Evolutionary conservation across 2,329 filamentous ascomycete genomes (phyloP).

Genomic region (Colletotrichum truncatum): DNA sequence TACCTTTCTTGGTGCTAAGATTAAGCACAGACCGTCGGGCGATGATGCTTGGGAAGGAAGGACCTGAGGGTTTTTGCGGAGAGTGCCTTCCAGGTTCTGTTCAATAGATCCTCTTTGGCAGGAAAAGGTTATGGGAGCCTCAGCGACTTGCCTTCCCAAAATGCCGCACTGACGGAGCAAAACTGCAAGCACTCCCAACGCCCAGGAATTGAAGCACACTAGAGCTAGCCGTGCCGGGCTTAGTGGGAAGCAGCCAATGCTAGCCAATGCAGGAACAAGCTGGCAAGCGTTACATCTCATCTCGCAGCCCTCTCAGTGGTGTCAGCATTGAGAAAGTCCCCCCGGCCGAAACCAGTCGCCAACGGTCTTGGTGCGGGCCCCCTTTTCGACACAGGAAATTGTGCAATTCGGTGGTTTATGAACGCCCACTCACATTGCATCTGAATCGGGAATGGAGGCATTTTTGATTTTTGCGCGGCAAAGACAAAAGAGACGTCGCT

Average conservation of each 20-base stretch:
- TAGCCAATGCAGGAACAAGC: constrained; percentile 7
- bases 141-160: background rate
- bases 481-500: background rate
- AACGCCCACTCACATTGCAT: constrained; percentile 12
- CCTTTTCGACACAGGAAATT: constrained; percentile 20
- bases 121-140: background rate
- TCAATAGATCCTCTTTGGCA: background rate
- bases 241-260: constrained; percentile 25
- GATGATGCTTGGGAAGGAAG: constrained; percentile 22
- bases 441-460: constrained; percentile 10
- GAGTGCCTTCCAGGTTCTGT: background rate
- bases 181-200: background rate
- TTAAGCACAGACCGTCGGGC: constrained; percentile 1
- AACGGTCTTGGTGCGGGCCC: background rate
- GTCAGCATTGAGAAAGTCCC: too few species aligned
- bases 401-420: constrained; percentile 28
- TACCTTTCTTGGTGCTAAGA: background rate
- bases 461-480: background rate
- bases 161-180: constrained; percentile 13
- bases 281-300: background rate
- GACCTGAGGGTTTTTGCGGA: background rate
- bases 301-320: too few species aligned
- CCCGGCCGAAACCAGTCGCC: background rate
- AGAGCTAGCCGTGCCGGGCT: constrained; percentile 14
- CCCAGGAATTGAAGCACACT: background rate